Base-by-base conservation (phyloP, 2,329 filamentous ascomycete genomes). In the Penicillium sp. region DNA sequence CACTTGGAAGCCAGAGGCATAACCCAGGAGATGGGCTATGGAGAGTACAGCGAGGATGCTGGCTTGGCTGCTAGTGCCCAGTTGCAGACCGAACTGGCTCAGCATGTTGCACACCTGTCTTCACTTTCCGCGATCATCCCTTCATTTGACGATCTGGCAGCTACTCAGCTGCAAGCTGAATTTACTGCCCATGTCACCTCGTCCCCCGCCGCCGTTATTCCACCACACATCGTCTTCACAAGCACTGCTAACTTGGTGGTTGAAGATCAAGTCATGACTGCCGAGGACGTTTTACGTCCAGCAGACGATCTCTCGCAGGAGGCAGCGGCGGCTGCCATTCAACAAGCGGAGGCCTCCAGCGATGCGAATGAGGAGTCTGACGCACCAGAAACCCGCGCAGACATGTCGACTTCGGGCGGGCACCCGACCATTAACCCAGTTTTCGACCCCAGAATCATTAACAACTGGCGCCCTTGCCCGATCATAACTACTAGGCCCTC, bases 161-260 rank as follows among this genome's bases (percentile, higher is more conserved):
- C 56, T 47, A 16, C 51, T 30, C 56, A 58, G 24, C 35, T 58
- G 38, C 56, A 58, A 50, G 50, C 56, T 30, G 56, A 58, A 20
- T 40, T 58, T 21, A 14, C 35, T 49, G 11, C 26, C 20, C 26
- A 58, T n/a, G n/a, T 38, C 26, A 38, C 46, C 33, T 23, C n/a
- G 11, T 23, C n/a, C 4, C 9, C 40, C n/a, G n/a, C 40, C 20
- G 40, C 14, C 20, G n/a, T 21, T 23, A 8, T 40, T 20, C 16
- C 16, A 40, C 16, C 35, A 40, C 35, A 14, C 35, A 38, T n/a
- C 3, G 5, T 18, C 35, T 40, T 20, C 40, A 23, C 40, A 12
- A 20, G 23, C 14, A 18, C 18, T 43, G 40, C 20, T 23, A 43
- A 43, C 40, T 43, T 21, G 7, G 20, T 12, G 6, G 18, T 11